phyloP scores from a whole-genome alignment of 352 stramenopile species.

The Pythium pectinolyticum region DNA sequence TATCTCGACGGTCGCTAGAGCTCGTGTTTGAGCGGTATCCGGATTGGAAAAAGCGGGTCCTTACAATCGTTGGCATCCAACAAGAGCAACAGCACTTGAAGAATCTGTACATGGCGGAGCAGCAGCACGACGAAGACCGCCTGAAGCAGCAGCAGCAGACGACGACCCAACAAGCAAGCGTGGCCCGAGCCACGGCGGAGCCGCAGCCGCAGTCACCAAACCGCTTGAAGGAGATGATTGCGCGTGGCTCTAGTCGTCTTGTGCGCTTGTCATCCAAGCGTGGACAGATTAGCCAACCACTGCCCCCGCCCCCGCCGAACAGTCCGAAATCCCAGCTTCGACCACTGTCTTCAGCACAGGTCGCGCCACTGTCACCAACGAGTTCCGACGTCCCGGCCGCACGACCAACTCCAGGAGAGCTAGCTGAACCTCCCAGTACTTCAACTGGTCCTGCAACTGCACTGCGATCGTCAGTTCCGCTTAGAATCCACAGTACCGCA shows the following conservation, averaged over 20 bases:
- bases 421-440: neutral
- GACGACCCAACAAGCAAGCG: too few species aligned
- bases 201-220: constrained; percentile 5
- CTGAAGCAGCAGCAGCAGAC: constrained; percentile 9
- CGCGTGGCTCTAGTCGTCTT: constrained; percentile 10
- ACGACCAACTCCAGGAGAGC: neutral
- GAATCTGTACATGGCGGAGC: constrained; percentile 62
- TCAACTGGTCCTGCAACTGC: neutral
- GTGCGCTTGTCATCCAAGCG: constrained; percentile 2
- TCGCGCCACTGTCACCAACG: neutral
- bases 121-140: constrained; percentile 39
- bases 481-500: neutral
- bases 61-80: constrained; percentile 57
- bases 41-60: constrained; percentile 60
- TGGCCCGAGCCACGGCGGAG: too few species aligned
- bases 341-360: neutral
- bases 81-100: constrained; percentile 49
- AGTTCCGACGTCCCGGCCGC: neutral
- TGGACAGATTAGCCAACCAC: neutral
- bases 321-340: neutral
- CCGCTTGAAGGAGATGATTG: constrained; percentile 8
- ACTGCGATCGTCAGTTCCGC: neutral
- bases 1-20: constrained; percentile 49
- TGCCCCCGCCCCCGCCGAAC: neutral
- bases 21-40: constrained; percentile 65